Evolutionary conservation across 805 yeast genomes (phyloP).

Genomic region (Metschnikowia colocasiae): DNA sequence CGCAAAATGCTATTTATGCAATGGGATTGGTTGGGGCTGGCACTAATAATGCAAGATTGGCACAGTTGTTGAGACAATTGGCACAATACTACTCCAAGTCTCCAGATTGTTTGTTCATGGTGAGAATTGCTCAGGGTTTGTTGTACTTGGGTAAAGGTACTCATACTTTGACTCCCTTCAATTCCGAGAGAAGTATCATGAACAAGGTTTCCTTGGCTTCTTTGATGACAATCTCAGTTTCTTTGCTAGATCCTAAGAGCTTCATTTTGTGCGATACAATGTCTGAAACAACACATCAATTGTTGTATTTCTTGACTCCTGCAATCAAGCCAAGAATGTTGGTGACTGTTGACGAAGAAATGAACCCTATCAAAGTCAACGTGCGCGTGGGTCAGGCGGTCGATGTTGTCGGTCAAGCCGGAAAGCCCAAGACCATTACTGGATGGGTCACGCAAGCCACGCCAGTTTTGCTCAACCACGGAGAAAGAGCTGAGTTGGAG

Average conservation of each 20-base stretch:
- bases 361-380: slow-evolving; percentile 89
- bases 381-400: slow-evolving; percentile 99
- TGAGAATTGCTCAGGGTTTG: slow-evolving; percentile 91
- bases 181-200: slow-evolving; percentile 79
- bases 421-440: slow-evolving; percentile 96
- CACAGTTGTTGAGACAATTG: slow-evolving; percentile 90
- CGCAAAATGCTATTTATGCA: slow-evolving; percentile 89
- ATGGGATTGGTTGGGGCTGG: slow-evolving; percentile 99
- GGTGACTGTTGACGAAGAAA: slow-evolving; percentile 85
- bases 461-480: slow-evolving; percentile 88
- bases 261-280: slow-evolving; percentile 67
- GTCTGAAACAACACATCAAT: slow-evolving; percentile 56
- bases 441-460: slow-evolving; percentile 99
- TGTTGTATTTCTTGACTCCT: slow-evolving; percentile 81
- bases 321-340: slow-evolving; percentile 92
- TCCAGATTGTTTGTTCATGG: slow-evolving; percentile 85
- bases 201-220: slow-evolving; percentile 90
- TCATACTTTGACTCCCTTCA: slow-evolving; percentile 81
- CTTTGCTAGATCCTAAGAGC: slow-evolving; percentile 79
- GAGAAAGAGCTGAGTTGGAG: slow-evolving; percentile 96
- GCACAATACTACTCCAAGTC: slow-evolving; percentile 91
- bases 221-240: slow-evolving; percentile 75
- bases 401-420: slow-evolving; percentile 98
- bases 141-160: slow-evolving; percentile 97
- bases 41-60: slow-evolving; percentile 96